Base-by-base conservation (phyloP, 2,329 filamentous ascomycete species). In the Pseudocercospora cruenta region DNA sequence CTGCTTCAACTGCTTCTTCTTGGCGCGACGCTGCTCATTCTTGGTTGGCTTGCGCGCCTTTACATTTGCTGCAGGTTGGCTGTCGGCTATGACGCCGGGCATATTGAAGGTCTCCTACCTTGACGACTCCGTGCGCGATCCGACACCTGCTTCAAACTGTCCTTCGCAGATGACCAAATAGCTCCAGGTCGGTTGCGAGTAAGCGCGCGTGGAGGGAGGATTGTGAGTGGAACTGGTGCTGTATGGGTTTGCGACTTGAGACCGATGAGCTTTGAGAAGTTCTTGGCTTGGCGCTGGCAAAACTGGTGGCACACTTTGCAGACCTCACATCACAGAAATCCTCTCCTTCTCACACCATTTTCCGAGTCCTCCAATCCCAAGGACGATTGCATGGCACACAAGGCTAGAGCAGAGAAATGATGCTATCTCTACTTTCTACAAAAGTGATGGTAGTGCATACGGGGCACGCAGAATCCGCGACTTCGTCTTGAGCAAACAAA, bases 1-100 rank as follows among this genome's bases (percentile, higher is more conserved):
- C 31, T 58, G 54, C 82, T 96, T 96, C 77, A 92, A 88, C 74
- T 93, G 91, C 89, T 97, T 97, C 87, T 95, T 97, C 84, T 94
- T 94, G 58, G 93, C 91, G 79, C 94, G 89, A 79, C 93, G 88
- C 84, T 94, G 90, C 81, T 96, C 93, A 81, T 97, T 97, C 84
- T 97, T 98, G 78, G 91, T 93, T 83, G 91, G 89, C 83, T 94
- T 96, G 78, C 80, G 74, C 67, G 74, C 74, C 74, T 76, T 76
- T 8, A 55, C 51, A 55, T 28, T 55, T 60, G 69, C 71, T 51
- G 67, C 67, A 65, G 67, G 67, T 66, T 71, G 69, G 64, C 62
- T 62, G 66, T 76, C 73, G 67, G 70, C 72, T 67, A 77, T 73
- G 64, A 74, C 70, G 72, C 75, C 77, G 66, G 77, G 73, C 76